Evolutionary conservation across 305 asterid species (phyloP), one percentile per base, ranked within the genome.

Genomic region (Solanum aculeatissimum): DNA sequence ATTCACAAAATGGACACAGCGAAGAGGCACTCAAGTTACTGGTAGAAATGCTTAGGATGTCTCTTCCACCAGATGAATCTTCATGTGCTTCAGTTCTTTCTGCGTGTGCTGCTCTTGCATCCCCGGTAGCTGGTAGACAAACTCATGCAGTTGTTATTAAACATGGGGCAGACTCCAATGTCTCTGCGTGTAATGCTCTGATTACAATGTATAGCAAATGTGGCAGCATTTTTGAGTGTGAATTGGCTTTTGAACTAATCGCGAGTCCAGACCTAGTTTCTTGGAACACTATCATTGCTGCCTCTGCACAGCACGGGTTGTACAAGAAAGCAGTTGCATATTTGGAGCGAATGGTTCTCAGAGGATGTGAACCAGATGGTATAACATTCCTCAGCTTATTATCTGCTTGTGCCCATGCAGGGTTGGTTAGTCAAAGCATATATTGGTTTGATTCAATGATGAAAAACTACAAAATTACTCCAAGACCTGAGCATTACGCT

Each of bases 131-230:
- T 29, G 87, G 87, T n/a, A 65, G 70, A 80, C 87, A 65, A 66
- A 85, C 43, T 53, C 87, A 85, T n/a, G 27, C 87, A 4, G 7
- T 80, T 80, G 55, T 80, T 27, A 60, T 85, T 51, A 85, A 85
- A 49, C 27, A 45, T 18, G 84, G 87, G 58, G 74, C 57, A 4
- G 87, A 85, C 54, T 85, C 81, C 16, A 18, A 66, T 9, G n/a
- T 85, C 84, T 80, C 84, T 0, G 6, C 49, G 29, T 65, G 71
- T 51, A 80, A 85, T 85, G 81, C 81, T 40, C 58, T 85, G 80
- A 80, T 85, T 80, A 79, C 81, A 6, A 85, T 85, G 87, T 85
- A 85, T 18, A 69, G 84, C 68, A 85, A 79, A 85, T 85, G 87
- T 80, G 87, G 87, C 21, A 68, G 80, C 58, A 79, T 80, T 63